Evolutionary conservation across 2,329 filamentous ascomycete genomes (phyloP).

Genomic region (Hansfordia pulvinata): DNA sequence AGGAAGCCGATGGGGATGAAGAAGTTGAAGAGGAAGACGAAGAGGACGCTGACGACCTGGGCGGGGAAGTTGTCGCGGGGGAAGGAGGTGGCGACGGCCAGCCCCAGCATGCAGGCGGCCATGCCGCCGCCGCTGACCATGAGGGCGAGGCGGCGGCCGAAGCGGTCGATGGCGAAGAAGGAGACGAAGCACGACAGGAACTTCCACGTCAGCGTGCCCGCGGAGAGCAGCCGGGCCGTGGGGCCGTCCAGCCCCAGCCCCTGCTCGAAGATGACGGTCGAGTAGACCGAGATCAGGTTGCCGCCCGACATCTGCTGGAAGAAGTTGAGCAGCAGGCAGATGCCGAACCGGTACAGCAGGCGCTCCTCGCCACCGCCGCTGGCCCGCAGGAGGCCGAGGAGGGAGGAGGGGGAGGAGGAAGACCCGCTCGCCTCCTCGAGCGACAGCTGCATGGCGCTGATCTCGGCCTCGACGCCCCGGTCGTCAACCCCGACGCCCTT

Average conservation of each 20-base stretch:
- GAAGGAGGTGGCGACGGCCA: conserved; percentile 37
- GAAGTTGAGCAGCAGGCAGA: conserved; percentile 34
- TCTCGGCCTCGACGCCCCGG: conserved; percentile 20
- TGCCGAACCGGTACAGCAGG: conserved; percentile 32
- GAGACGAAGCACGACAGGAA: conserved; percentile 33
- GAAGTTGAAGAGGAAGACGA: conserved; percentile 46
- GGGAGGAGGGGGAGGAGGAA: conserved; percentile 23
- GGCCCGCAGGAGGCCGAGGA: conserved; percentile 33
- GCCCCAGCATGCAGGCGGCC: conserved; percentile 36
- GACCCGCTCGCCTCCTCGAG: conserved; percentile 25
- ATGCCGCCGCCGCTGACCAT: conserved; percentile 37
- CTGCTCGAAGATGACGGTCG: conserved; percentile 23
- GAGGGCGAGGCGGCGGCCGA: conserved; percentile 34
- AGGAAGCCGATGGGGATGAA: conserved; percentile 47
- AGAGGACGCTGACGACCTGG: conserved; percentile 36
- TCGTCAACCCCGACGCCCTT: conserved; percentile 9
- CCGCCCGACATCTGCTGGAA: conserved; percentile 34
- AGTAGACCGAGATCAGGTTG: conserved; percentile 33
- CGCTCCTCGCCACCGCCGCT: conserved; percentile 35
- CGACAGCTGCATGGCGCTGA: conserved; percentile 31
- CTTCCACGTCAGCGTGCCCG: conserved; percentile 40
- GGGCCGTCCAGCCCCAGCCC: conserved; percentile 24
- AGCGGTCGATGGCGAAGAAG: conserved; percentile 34
- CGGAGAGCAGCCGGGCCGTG: conserved; percentile 24
- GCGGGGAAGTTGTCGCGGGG: conserved; percentile 27